Percentiles rank a stretch among this genome's conserved stretches.
phyloP scores from a whole-genome alignment of 2,329 filamentous ascomycete genomes.

The Colletotrichum truncatum region DNA sequence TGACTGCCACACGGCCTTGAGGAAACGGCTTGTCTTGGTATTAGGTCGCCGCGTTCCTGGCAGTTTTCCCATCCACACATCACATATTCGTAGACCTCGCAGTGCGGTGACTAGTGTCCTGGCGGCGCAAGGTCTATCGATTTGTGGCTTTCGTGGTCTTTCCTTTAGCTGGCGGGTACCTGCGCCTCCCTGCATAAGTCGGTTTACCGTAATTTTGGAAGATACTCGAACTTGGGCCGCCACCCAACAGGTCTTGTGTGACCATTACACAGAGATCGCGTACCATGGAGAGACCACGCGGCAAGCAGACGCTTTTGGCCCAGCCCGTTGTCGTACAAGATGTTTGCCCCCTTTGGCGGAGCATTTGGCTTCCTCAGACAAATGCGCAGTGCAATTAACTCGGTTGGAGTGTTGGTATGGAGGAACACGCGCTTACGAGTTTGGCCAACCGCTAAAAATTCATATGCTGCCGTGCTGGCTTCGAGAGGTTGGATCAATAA shows the following conservation, averaged over 20 bases:
- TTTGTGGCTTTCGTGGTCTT: conserved; percentile 16
- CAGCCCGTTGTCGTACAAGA: neutral
- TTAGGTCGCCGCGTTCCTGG: neutral
- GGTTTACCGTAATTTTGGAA: conserved; percentile 1
- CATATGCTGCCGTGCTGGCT: no score
- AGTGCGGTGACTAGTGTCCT: neutral
- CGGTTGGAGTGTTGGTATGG: no score
- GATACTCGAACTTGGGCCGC: neutral
- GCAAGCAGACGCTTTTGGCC: conserved; percentile 1
- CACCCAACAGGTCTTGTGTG: neutral
- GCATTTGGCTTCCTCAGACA: neutral
- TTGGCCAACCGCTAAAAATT: no score
- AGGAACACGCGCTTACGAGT: no score
- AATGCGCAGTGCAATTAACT: no score
- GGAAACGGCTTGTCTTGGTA: conserved; percentile 7
- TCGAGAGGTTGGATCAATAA: no score
- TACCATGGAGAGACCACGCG: neutral
- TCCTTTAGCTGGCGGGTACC: conserved; percentile 21
- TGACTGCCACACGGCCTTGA: conserved; percentile 12
- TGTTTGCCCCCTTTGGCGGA: neutral
- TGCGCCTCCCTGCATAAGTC: conserved; percentile 19
- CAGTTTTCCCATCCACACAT: neutral
- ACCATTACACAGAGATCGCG: conserved; percentile 22
- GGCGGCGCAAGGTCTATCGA: conserved; percentile 14
- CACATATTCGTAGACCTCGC: neutral